Evolutionary conservation across 1,284 basidiomycete species (phyloP).

Genomic region (Stygiomarasmius scandens): DNA sequence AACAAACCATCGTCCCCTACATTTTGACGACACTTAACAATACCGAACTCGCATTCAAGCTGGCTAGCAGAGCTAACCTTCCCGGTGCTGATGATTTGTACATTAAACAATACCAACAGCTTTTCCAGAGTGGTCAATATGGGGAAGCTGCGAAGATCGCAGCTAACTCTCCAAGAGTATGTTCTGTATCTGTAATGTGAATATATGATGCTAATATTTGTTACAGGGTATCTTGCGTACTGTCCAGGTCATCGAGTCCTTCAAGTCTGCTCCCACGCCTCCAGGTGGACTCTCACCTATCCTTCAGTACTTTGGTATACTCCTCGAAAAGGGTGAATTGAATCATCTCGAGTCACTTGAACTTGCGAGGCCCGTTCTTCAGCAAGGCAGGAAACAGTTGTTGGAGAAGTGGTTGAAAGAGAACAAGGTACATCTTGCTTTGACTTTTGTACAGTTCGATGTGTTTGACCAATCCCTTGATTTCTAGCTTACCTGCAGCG

Average conservation of each 20-base stretch:
- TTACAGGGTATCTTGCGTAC: constrained; percentile 91
- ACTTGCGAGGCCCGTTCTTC: constrained; percentile 93
- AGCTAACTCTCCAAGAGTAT: constrained; percentile 91
- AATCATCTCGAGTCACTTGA: constrained; percentile 98
- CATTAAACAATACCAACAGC: constrained; percentile 91
- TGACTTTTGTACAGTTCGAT: not conserved
- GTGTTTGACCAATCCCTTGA: not conserved
- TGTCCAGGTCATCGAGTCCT: constrained; percentile 94
- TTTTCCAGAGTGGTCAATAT: constrained; percentile 91
- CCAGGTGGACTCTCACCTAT: constrained; percentile 95
- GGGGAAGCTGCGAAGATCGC: constrained; percentile 98
- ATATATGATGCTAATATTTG: constrained; percentile 14
- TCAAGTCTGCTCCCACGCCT: constrained; percentile 93
- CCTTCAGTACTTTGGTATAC: constrained; percentile 97
- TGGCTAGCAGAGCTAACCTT: constrained; percentile 95
- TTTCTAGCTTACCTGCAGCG: constrained; percentile 89
- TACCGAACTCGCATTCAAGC: constrained; percentile 97
- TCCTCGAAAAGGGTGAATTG: constrained; percentile 96
- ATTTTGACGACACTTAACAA: constrained; percentile 95
- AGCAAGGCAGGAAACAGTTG: constrained; percentile 96
- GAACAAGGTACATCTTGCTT: constrained; percentile 74
- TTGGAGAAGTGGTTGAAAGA: constrained; percentile 99
- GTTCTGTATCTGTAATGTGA: constrained; percentile 21
- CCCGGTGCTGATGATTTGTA: constrained; percentile 99
- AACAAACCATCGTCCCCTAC: constrained; percentile 95